Percentiles rank a stretch among this genome's conserved stretches.
phyloP scores from a whole-genome alignment of 768 basidiomycete species.

The Astraeus odoratus region DNA sequence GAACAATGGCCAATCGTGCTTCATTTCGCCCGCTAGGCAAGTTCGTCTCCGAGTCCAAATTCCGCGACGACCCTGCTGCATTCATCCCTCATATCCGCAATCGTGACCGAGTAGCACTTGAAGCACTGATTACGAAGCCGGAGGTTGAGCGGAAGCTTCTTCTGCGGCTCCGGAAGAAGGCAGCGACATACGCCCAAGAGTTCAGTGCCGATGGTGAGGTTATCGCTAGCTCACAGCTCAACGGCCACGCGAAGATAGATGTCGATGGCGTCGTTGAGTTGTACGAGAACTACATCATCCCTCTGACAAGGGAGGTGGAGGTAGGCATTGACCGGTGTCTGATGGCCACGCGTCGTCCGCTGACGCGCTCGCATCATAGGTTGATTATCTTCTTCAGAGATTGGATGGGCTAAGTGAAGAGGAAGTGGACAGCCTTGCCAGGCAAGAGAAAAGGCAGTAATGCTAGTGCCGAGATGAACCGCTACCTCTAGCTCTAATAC shows the following conservation, averaged over 20 bases:
- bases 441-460: not conserved
- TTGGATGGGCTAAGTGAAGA: conserved; percentile 79
- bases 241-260: conserved; percentile 67
- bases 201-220: conserved; percentile 62
- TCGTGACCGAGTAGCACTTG: conserved; percentile 72
- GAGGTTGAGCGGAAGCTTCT: conserved; percentile 88
- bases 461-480: not conserved
- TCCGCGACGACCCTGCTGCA: conserved; percentile 72
- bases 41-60: conserved; percentile 98
- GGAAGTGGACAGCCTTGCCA: conserved; percentile 62
- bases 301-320: conserved; percentile 97
- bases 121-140: conserved; percentile 91
- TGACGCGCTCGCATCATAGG: conserved; percentile 38
- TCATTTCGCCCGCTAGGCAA: conserved; percentile 63
- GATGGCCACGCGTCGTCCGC: not conserved
- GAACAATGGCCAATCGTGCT: conserved; percentile 1
- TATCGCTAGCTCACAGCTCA: conserved; percentile 26
- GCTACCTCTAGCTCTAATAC: not conserved
- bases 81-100: conserved; percentile 90
- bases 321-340: conserved; percentile 37
- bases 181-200: conserved; percentile 73
- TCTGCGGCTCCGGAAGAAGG: conserved; percentile 79
- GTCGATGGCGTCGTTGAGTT: conserved; percentile 89
- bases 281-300: conserved; percentile 94
- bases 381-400: conserved; percentile 90